Conservation (phyloP, 768 basidiomycete species). For the Pilatotrama ljubarskyi region DNA sequence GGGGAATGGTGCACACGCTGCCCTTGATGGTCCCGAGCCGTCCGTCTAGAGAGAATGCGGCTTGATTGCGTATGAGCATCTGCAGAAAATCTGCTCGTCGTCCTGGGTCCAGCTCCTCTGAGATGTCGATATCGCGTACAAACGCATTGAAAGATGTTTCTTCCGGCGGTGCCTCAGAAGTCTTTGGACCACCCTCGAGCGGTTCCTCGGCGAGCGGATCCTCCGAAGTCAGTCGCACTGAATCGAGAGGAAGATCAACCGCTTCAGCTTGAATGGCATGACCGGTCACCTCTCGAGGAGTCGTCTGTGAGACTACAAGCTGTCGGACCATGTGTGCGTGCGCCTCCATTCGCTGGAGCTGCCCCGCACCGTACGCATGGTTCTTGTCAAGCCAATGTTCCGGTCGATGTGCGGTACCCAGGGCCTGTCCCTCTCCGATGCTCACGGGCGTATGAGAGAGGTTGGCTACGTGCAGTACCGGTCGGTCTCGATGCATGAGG, state of each 20-base stretch:
- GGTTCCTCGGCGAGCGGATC: slow-evolving; percentile 20
- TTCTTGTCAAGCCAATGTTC: slow-evolving; percentile 4
- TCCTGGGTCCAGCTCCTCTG: background rate
- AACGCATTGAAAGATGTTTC: background rate
- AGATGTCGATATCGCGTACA: background rate
- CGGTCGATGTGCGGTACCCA: slow-evolving; percentile 10
- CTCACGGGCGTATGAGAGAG: slow-evolving; percentile 1
- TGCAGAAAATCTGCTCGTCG: background rate
- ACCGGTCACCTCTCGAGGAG: slow-evolving; percentile 1
- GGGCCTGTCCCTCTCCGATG: background rate
- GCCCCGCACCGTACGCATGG: background rate
- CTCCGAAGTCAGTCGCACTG: background rate
- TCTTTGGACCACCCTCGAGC: slow-evolving; percentile 35
- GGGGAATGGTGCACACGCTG: slow-evolving; percentile 20
- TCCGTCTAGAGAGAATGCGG: slow-evolving; percentile 31
- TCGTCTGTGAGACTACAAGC: background rate
- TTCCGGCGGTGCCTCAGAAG: slow-evolving; percentile 26
- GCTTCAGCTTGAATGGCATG: background rate
- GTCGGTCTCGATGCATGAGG: background rate
- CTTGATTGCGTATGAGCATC: background rate
- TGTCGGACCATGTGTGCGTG: background rate
- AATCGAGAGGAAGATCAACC: background rate
- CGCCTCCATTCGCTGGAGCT: background rate
- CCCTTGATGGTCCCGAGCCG: slow-evolving; percentile 21
- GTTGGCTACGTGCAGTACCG: slow-evolving; percentile 13